Percentiles rank a stretch among this genome's conserved stretches.
Evolutionary conservation across 176 grass and related monocot genomes (phyloP).

Genomic region (Puya raimondii): DNA sequence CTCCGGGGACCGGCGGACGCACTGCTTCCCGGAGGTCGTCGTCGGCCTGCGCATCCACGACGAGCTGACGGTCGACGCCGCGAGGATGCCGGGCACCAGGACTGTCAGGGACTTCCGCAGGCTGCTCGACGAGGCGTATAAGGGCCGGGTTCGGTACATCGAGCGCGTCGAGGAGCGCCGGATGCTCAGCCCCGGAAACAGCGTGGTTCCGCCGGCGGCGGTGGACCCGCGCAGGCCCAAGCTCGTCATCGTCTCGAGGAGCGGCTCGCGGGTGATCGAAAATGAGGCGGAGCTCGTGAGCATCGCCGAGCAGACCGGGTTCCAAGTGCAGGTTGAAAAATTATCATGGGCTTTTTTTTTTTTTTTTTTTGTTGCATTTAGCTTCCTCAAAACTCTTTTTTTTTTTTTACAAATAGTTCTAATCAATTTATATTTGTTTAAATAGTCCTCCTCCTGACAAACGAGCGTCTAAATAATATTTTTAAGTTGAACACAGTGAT

Average conservation of each 20-base stretch:
- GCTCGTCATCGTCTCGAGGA: constrained; percentile 47
- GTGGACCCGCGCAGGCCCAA: constrained; percentile 9
- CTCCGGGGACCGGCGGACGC: constrained; percentile 40
- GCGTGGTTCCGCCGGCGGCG: not conserved
- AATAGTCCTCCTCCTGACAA: too few species aligned
- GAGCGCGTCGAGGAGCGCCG: constrained; percentile 30
- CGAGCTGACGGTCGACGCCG: constrained; percentile 52
- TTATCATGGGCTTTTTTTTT: too few species aligned
- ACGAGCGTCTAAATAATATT: too few species aligned
- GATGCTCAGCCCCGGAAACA: not conserved
- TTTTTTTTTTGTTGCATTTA: too few species aligned
- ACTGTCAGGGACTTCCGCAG: constrained; percentile 57
- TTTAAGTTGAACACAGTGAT: too few species aligned
- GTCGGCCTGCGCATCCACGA: constrained; percentile 73
- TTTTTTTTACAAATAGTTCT: too few species aligned
- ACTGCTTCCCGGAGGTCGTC: constrained; percentile 84
- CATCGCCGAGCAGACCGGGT: constrained; percentile 31
- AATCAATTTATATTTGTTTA: too few species aligned
- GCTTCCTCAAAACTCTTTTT: too few species aligned
- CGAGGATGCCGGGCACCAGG: constrained; percentile 24
- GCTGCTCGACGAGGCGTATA: constrained; percentile 62
- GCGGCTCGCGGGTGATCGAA: constrained; percentile 62
- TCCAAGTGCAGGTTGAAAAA: constrained; percentile 63
- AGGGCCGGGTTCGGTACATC: constrained; percentile 38
- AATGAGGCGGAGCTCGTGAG: constrained; percentile 47